phyloP scores from a whole-genome alignment of 176 grass and related monocot species.

The Carex myosuroides region DNA sequence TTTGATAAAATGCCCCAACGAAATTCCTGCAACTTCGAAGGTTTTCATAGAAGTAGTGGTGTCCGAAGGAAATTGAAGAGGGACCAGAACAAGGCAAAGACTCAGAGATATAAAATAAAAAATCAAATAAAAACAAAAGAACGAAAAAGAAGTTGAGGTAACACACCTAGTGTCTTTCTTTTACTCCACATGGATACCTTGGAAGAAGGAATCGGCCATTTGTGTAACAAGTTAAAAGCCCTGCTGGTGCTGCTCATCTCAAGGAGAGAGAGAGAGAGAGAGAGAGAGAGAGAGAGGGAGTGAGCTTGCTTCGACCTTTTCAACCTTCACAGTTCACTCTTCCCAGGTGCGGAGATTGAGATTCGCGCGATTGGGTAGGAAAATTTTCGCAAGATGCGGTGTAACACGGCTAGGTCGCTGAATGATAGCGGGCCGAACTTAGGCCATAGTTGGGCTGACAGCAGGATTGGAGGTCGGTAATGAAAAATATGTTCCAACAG shows the following conservation, averaged over 20 bases:
- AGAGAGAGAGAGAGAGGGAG: not conserved
- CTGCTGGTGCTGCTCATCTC: slow-evolving; percentile 21
- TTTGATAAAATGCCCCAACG: slow-evolving; percentile 3
- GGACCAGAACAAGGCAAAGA: not conserved
- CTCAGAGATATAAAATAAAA: not conserved
- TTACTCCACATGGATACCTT: slow-evolving; percentile 8
- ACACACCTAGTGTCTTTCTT: not conserved
- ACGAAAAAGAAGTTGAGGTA: not conserved
- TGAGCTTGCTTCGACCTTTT: not conserved
- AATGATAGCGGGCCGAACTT: not conserved
- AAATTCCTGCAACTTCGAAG: not conserved
- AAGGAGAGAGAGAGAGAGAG: not conserved
- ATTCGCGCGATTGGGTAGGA: not conserved
- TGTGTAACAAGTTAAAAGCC: slow-evolving; percentile 29
- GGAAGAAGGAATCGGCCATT: slow-evolving; percentile 25
- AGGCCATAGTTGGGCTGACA: not conserved
- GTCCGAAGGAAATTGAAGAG: not conserved
- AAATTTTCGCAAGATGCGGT: not conserved
- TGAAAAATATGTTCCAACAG: too few relatives aligned
- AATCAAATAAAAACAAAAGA: not conserved
- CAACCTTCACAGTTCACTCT: not conserved
- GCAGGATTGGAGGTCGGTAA: too few relatives aligned
- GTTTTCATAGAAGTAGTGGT: not conserved
- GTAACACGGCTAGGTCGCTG: not conserved
- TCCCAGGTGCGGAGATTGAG: not conserved